These are phyloP conservation scores for Pichia sp. DNA, from an alignment of 1,139 yeast species.

Conservation along the genomic window DNA sequence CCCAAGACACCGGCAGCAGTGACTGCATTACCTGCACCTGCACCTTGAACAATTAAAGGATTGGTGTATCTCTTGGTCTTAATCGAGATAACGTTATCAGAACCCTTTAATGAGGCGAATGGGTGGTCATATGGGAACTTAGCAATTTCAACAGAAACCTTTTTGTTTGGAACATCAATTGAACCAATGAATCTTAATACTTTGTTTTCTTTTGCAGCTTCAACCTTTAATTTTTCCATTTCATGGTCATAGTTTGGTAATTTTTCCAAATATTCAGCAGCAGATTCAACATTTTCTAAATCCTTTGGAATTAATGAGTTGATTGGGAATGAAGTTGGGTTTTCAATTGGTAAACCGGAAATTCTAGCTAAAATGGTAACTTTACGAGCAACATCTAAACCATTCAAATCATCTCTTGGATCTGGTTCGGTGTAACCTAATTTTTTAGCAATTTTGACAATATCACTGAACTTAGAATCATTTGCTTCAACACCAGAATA, in stretches of 20 bases:
- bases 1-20: slow-evolving; percentile 98
- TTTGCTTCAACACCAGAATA: slow-evolving; percentile 65
- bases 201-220: slow-evolving; percentile 76
- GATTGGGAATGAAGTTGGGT: slow-evolving; percentile 95
- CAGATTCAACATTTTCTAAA: slow-evolving; percentile 66
- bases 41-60: slow-evolving; percentile 95
- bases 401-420: slow-evolving; percentile 97
- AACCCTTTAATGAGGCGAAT: slow-evolving; percentile 89
- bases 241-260: slow-evolving; percentile 80
- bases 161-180: slow-evolving; percentile 64
- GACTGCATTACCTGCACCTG: slow-evolving; percentile 98
- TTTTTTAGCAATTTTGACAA: slow-evolving; percentile 79
- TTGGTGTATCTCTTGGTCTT: slow-evolving; percentile 85
- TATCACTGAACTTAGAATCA: slow-evolving; percentile 74
- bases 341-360: slow-evolving; percentile 75
- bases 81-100: slow-evolving; percentile 91
- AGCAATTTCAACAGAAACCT: slow-evolving; percentile 80
- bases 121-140: slow-evolving; percentile 86
- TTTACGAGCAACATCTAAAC: slow-evolving; percentile 96
- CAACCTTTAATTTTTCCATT: slow-evolving; percentile 67
- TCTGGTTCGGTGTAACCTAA: slow-evolving; percentile 98
- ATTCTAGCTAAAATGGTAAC: slow-evolving; percentile 93
- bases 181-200: slow-evolving; percentile 91
- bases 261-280: slow-evolving; percentile 69
- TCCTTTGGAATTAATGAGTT: slow-evolving; percentile 86